Conservation (phyloP, 345 rosid genomes). For the Euphorbia peplus region DNA sequence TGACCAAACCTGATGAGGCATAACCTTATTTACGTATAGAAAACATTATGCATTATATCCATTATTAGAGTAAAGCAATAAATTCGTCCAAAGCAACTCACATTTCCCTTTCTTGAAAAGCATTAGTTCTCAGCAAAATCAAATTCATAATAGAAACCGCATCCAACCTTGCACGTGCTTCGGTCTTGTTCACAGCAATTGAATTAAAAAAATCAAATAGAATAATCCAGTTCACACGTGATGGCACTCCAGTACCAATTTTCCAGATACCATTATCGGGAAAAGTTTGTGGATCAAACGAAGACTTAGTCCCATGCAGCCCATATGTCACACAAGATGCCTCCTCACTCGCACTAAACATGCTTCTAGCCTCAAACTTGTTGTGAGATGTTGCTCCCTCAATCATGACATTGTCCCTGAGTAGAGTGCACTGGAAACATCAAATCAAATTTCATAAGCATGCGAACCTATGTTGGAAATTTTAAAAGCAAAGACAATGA, state of each 20-base stretch:
- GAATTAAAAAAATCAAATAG: conserved; percentile 50
- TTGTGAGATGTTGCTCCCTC: conserved; percentile 40
- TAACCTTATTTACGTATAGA: conserved; percentile 11
- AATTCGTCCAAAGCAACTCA: conserved; percentile 32
- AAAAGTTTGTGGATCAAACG: conserved; percentile 28
- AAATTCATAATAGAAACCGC: conserved; percentile 76
- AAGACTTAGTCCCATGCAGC: conserved; percentile 14
- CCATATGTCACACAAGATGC: conserved; percentile 16
- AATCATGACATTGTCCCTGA: conserved; percentile 68
- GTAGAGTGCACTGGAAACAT: conserved; percentile 87
- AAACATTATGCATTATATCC: neutral
- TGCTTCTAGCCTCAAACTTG: conserved; percentile 25
- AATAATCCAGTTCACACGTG: conserved; percentile 55
- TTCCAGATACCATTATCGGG: conserved; percentile 25
- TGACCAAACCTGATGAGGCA: conserved; percentile 49
- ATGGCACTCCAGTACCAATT: conserved; percentile 24
- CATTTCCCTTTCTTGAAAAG: conserved; percentile 61
- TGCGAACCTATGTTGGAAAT: conserved; percentile 9
- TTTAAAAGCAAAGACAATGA: neutral
- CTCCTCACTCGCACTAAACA: conserved; percentile 21
- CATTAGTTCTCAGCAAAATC: conserved; percentile 58
- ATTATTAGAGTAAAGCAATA: neutral
- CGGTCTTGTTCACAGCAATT: conserved; percentile 43
- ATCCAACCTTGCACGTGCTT: conserved; percentile 56
- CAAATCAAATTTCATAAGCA: conserved; percentile 88